phyloP scores from a whole-genome alignment of 1,284 basidiomycete species.

The Anthracocystis panici-leucophaei region DNA sequence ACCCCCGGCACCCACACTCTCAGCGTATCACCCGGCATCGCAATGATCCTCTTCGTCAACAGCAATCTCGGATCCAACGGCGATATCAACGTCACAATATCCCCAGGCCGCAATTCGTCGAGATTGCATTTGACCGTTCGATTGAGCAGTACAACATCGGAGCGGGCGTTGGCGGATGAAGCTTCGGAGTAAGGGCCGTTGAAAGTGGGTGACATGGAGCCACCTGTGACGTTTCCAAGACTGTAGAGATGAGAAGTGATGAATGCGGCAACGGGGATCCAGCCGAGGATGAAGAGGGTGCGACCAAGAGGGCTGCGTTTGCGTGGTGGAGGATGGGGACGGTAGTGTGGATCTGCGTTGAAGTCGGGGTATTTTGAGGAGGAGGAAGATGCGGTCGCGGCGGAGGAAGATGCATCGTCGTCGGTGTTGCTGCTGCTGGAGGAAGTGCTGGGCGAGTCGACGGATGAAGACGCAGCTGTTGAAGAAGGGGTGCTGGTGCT shows the following conservation, averaged over 20 bases:
- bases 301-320: constrained; percentile 13
- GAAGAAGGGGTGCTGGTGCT: neutral
- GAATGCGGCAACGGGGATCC: constrained; percentile 73
- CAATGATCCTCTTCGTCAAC: constrained; percentile 74
- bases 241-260: constrained; percentile 72
- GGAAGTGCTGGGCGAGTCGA: neutral
- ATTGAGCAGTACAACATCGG: constrained; percentile 73
- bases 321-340: neutral
- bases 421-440: constrained; percentile 1
- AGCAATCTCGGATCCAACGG: constrained; percentile 72
- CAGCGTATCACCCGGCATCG: constrained; percentile 73
- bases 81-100: constrained; percentile 73
- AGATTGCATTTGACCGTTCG: constrained; percentile 68
- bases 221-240: constrained; percentile 71
- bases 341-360: constrained; percentile 13
- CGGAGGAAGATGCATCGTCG: neutral
- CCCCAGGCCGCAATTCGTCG: constrained; percentile 70
- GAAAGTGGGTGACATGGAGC: constrained; percentile 64
- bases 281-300: constrained; percentile 66
- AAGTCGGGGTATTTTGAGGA: constrained; percentile 11
- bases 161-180: constrained; percentile 71
- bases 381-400: neutral
- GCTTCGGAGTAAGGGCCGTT: constrained; percentile 28
- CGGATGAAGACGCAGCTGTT: constrained; percentile 3
- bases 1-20: constrained; percentile 59